These are phyloP conservation scores for Triticum dicoccoides DNA, from an alignment of 176 grass and related monocot species.

Conservation along the genomic window DNA sequence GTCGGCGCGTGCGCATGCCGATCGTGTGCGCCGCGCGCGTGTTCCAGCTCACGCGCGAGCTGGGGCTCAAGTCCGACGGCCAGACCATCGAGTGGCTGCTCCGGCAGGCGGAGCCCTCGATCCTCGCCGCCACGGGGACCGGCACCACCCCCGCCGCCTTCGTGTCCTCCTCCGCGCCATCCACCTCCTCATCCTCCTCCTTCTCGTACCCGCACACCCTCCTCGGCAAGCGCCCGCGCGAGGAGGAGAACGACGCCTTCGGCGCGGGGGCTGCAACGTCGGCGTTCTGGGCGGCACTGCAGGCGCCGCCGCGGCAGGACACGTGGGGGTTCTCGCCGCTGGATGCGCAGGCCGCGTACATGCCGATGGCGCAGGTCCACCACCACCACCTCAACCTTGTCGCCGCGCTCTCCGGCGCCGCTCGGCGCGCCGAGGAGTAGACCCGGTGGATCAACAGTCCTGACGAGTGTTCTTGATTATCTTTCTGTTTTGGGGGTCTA, in stretches of 20 bases:
- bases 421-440: slow-evolving; percentile 45
- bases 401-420: slow-evolving; percentile 53
- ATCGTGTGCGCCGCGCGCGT: slow-evolving; percentile 94
- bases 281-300: slow-evolving; percentile 45
- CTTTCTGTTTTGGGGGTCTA: neutral
- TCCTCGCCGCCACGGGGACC: slow-evolving; percentile 82
- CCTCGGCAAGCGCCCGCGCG: slow-evolving; percentile 50
- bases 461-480: neutral
- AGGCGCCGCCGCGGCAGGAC: slow-evolving; percentile 21
- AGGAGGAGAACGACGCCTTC: neutral
- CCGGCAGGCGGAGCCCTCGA: slow-evolving; percentile 94
- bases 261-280: too few relatives aligned
- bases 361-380: slow-evolving; percentile 56
- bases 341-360: slow-evolving; percentile 49
- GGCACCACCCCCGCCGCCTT: slow-evolving; percentile 80
- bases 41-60: slow-evolving; percentile 95
- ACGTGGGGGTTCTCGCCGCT: slow-evolving; percentile 51
- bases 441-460: slow-evolving; percentile 31
- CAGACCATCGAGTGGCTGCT: slow-evolving; percentile 98
- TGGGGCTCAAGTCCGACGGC: slow-evolving; percentile 92
- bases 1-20: slow-evolving; percentile 91
- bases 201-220: slow-evolving; percentile 16
- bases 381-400: slow-evolving; percentile 75
- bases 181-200: slow-evolving; percentile 29
- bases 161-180: slow-evolving; percentile 49